Conservation (phyloP, 2,329 filamentous ascomycete species). For the Stachybotrys elegans region DNA sequence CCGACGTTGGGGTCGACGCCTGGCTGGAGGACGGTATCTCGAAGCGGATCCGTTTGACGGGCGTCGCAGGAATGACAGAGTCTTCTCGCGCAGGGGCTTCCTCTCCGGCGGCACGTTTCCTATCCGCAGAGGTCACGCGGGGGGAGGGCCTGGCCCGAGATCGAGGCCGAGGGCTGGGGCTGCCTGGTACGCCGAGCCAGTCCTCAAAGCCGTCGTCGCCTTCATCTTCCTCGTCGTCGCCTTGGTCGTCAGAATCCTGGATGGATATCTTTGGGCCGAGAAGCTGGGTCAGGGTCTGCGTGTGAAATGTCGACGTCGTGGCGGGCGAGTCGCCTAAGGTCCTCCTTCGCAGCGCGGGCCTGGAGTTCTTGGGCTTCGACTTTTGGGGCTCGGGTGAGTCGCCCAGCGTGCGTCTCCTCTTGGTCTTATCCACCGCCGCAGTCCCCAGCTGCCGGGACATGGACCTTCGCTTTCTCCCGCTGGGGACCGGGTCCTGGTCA, state of each 20-base stretch:
- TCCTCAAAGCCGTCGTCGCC: constrained; percentile 23
- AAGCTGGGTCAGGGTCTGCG: constrained; percentile 38
- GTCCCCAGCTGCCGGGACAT: constrained; percentile 6
- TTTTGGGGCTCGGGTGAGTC: constrained; percentile 15
- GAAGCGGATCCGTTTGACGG: constrained; percentile 23
- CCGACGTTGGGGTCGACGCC: constrained; percentile 33
- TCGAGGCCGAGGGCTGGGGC: constrained; percentile 18
- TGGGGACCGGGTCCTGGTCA: constrained; percentile 17
- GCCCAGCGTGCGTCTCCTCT: constrained; percentile 22
- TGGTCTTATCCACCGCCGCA: constrained; percentile 11
- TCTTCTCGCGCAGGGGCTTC: constrained; percentile 18
- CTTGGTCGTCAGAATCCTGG: constrained; percentile 35
- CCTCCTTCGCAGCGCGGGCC: constrained; percentile 18
- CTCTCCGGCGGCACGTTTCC: constrained; percentile 6
- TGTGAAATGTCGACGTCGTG: constrained; percentile 29
- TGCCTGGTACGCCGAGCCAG: constrained; percentile 24
- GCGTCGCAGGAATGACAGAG: constrained; percentile 38
- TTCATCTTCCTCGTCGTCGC: constrained; percentile 16
- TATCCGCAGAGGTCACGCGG: neutral
- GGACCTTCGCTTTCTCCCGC: constrained; percentile 17
- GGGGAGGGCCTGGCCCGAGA: constrained; percentile 4
- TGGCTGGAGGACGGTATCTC: constrained; percentile 40
- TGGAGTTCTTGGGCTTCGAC: constrained; percentile 12
- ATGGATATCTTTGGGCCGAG: constrained; percentile 22
- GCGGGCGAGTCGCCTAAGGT: constrained; percentile 24